A percentile compares a stretch with the other conserved stretches of the same genome.
Evolutionary conservation across 2,329 filamentous ascomycete genomes (phyloP).

Genomic region (Trichoderma harzianum): DNA sequence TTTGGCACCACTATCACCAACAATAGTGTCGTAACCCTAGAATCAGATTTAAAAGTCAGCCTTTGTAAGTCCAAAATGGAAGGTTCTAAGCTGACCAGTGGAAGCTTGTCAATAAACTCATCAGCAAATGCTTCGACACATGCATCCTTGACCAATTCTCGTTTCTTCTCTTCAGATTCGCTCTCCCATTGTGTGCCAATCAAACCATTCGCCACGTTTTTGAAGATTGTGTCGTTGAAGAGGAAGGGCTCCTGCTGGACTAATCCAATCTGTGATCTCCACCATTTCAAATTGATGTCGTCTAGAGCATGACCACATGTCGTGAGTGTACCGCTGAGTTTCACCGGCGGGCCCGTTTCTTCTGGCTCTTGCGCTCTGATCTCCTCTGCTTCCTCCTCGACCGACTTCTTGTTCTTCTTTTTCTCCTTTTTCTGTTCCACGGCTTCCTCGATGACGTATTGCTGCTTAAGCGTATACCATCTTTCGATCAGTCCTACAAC

Average conservation of each 20-base stretch:
- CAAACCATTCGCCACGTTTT: constrained; percentile 60
- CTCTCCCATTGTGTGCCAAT: constrained; percentile 51
- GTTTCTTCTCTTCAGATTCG: constrained; percentile 53
- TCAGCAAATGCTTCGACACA: constrained; percentile 66
- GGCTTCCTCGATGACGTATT: constrained; percentile 50
- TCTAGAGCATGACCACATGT: constrained; percentile 53
- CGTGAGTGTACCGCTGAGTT: constrained; percentile 45
- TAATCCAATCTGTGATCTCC: constrained; percentile 59
- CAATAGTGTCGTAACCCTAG: constrained; percentile 67
- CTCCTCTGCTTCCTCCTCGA: constrained; percentile 28
- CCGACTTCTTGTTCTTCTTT: constrained; percentile 37
- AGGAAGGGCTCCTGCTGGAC: constrained; percentile 68
- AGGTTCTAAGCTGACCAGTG: constrained; percentile 39
- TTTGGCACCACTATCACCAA: constrained; percentile 75
- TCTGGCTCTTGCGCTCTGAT: constrained; percentile 33
- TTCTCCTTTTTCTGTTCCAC: constrained; percentile 47
- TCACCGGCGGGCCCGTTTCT: constrained; percentile 41
- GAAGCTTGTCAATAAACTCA: constrained; percentile 64
- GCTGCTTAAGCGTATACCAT: constrained; percentile 63
- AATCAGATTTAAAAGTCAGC: neutral
- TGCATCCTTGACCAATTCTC: constrained; percentile 58
- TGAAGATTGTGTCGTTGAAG: constrained; percentile 63
- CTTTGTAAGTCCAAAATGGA: neutral
- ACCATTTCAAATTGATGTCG: constrained; percentile 61
- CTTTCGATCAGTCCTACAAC: constrained; percentile 68